A percentile compares a stretch with the other conserved stretches of the same genome.
phyloP scores from a whole-genome alignment of 176 grass and related monocot genomes.

The Avena atlantica region DNA sequence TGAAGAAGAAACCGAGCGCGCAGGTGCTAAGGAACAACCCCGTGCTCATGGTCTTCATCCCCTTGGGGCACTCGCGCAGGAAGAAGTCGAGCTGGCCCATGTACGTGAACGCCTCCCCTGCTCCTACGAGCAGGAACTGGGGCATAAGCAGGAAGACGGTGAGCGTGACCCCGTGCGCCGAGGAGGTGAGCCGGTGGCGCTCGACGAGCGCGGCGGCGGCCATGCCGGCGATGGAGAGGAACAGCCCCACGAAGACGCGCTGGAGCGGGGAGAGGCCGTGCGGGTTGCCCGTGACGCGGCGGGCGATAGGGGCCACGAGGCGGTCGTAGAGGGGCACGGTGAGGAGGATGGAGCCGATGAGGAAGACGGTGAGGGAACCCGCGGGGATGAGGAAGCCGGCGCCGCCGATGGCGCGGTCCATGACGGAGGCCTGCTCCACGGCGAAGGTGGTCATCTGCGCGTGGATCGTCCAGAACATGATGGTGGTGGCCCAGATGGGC shows the following conservation, averaged over 20 bases:
- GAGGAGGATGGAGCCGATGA: conserved; percentile 92
- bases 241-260: conserved; percentile 76
- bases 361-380: conserved; percentile 89
- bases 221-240: conserved; percentile 81
- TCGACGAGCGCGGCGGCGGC: conserved; percentile 63
- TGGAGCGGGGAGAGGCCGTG: conserved; percentile 84
- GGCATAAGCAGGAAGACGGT: conserved; percentile 89
- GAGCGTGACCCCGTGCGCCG: conserved; percentile 28
- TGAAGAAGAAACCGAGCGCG: conserved; percentile 88
- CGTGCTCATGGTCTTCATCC: conserved; percentile 99
- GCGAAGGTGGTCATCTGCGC: conserved; percentile 97
- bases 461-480: conserved; percentile 94
- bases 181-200: conserved; percentile 49
- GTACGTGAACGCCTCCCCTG: conserved; percentile 96
- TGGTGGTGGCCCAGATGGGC: conserved; percentile 75
- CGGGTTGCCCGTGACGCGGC: conserved; percentile 65
- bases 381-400: conserved; percentile 77
- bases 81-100: conserved; percentile 97
- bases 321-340: conserved; percentile 90
- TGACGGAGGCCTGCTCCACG: conserved; percentile 73
- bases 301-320: conserved; percentile 51
- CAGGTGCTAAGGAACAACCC: conserved; percentile 94
- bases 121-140: conserved; percentile 89
- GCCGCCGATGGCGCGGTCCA: conserved; percentile 73
- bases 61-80: conserved; percentile 89